A percentile compares a stretch with the other conserved stretches of the same genome.
These are phyloP conservation scores for Acacia confusa DNA, from an alignment of 306 rosid species.

Conservation along the genomic window DNA sequence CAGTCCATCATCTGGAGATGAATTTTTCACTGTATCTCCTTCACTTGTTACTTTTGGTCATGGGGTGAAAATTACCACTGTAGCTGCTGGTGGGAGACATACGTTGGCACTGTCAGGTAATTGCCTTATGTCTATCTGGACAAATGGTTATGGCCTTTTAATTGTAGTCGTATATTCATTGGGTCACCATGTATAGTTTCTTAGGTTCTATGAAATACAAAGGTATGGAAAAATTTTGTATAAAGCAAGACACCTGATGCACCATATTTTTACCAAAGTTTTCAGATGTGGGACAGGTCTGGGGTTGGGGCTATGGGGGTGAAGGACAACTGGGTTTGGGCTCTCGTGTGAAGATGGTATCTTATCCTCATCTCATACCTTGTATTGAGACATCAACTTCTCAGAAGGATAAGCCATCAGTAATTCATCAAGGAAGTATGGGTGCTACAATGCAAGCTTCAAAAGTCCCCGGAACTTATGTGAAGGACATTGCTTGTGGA, in stretches of 20 bases:
- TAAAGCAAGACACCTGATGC: slow-evolving; percentile 81
- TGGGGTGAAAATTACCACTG: slow-evolving; percentile 66
- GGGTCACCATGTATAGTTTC: slow-evolving; percentile 80
- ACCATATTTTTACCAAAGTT: slow-evolving; percentile 80
- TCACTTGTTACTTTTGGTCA: slow-evolving; percentile 61
- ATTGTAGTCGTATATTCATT: slow-evolving; percentile 52
- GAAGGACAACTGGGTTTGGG: slow-evolving; percentile 99
- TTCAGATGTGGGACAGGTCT: slow-evolving; percentile 99
- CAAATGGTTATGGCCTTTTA: slow-evolving; percentile 33
- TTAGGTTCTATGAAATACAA: slow-evolving; percentile 82
- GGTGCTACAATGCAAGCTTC: slow-evolving; percentile 44
- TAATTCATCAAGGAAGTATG: slow-evolving; percentile 40
- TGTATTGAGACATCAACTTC: slow-evolving; percentile 59
- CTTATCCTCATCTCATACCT: slow-evolving; percentile 78
- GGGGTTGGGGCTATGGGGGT: slow-evolving; percentile 99
- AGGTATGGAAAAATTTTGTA: slow-evolving; percentile 86
- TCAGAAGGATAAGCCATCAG: slow-evolving; percentile 60
- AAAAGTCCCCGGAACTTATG: slow-evolving; percentile 62
- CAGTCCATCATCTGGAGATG: slow-evolving; percentile 60
- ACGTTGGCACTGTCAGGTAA: slow-evolving; percentile 87
- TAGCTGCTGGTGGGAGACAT: slow-evolving; percentile 94
- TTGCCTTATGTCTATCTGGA: slow-evolving; percentile 29
- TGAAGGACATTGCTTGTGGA: slow-evolving; percentile 84
- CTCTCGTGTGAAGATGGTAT: slow-evolving; percentile 79
- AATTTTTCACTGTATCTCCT: slow-evolving; percentile 61